Evolutionary conservation across 2,329 filamentous ascomycete genomes (phyloP).

Genomic region (Cercospora sp.): DNA sequence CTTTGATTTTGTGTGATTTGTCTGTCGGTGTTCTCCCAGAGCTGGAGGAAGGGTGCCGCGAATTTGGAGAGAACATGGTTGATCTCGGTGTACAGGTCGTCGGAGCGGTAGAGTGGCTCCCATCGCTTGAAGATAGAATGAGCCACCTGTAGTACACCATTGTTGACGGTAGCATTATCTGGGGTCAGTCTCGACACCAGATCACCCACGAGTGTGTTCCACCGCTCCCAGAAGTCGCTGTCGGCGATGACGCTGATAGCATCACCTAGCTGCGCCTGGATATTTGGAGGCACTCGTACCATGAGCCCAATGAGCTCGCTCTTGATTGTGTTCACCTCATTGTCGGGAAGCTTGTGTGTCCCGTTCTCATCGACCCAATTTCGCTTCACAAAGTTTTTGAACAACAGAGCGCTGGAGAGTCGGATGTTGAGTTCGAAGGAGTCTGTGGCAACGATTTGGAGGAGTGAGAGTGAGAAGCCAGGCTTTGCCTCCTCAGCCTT

Average conservation of each 20-base stretch:
- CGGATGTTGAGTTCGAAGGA: slow-evolving; percentile 74
- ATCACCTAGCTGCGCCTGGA: slow-evolving; percentile 93
- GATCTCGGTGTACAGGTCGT: slow-evolving; percentile 91
- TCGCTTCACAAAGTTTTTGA: slow-evolving; percentile 96
- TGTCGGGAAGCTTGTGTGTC: slow-evolving; percentile 78
- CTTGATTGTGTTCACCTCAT: slow-evolving; percentile 90
- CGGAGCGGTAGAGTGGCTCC: slow-evolving; percentile 89
- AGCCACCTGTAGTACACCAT: slow-evolving; percentile 92
- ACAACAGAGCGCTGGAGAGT: slow-evolving; percentile 85
- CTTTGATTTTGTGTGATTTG: slow-evolving; percentile 71
- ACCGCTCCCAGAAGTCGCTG: slow-evolving; percentile 93
- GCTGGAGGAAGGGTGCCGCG: slow-evolving; percentile 75
- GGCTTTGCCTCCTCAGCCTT: slow-evolving; percentile 78
- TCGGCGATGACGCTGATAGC: slow-evolving; percentile 97
- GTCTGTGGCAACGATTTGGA: slow-evolving; percentile 83
- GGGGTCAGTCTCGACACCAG: slow-evolving; percentile 83
- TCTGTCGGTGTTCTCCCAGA: slow-evolving; percentile 73
- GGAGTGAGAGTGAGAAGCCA: slow-evolving; percentile 79
- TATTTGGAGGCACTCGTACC: slow-evolving; percentile 82
- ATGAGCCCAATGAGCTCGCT: slow-evolving; percentile 93
- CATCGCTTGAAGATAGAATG: slow-evolving; percentile 97
- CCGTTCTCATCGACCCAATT: slow-evolving; percentile 97
- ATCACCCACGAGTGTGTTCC: slow-evolving; percentile 94
- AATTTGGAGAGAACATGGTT: slow-evolving; percentile 91
- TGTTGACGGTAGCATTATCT: slow-evolving; percentile 80